Evolutionary conservation across 192 early-diverging fungal genomes (phyloP), one percentile per base, ranked within the genome.

Genomic region (Thoreauomyces humboldtii): DNA sequence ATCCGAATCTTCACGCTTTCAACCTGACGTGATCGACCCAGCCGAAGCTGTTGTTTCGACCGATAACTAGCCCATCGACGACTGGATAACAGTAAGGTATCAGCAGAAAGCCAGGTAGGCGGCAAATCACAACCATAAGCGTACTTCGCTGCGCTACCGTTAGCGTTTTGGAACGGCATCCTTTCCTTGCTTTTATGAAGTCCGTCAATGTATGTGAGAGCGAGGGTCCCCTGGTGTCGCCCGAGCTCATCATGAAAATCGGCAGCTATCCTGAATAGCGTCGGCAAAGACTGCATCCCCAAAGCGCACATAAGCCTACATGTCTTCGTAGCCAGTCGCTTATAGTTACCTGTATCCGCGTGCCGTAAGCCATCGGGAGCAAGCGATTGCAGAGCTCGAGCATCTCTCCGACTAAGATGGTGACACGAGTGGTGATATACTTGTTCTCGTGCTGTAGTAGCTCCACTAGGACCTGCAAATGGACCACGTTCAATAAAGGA

Each of bases 211-310:
- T 90, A 86, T 0, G 84, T 73, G 3, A 92, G 70, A 2, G 90
- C 91, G 4, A 77, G 74, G 0, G 88, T 92, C 3, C 91, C 89
- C 60, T 76, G 74, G 65, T 94, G 91, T 0, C 92, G 83, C 5
- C 84, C 71, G 11, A 65, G 63, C 67, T 91, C 88, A 65, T 93
- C 86, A 0, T 82, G 75, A 75, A 94, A 93, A 56, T 87, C 79
- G 7, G 88, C 81, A 0, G 92, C 92, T 3, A 90, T 72, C 24
- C 75, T 61, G 58, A 94, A 93, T 14, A 94, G 75, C 17, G 75
- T 77, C 0, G 92, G 85, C 36, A 94, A 63, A 1, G 88, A 80
- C 79, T 93, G 56, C 11, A 77, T 32, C 7, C 21, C 4, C 35
- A 48, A 52, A 33, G 50, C 45, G 12, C 71, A 59, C 21, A 63